Evolutionary conservation across 164 flowering plant genomes (phyloP), one percentile per base, ranked within the genome.

Genomic region (Litsea cubeba): DNA sequence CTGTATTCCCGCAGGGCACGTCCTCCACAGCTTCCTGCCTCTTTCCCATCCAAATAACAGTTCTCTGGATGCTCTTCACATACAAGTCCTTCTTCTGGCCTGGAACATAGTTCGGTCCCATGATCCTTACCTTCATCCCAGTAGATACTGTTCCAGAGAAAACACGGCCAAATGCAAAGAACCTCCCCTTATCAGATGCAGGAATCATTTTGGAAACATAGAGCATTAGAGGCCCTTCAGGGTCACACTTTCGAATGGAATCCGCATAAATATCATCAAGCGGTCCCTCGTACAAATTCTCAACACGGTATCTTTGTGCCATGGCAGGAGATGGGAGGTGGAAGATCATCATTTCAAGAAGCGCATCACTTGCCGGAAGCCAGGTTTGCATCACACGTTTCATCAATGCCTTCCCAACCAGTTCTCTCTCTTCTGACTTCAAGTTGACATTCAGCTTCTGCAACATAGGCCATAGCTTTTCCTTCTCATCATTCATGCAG

Each of bases 31-130:
- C 74, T 68, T 83, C 83, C 18, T 78, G 81, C 81, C 30, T 78
- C 69, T 82, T 80, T 8, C 85, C 85, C 81, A 82, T 82, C 85
- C 80, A 82, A 78, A 82, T 80, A 70, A 78, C 78, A 26, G 83
- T 82, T 60, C 83, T 76, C 46, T 78, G 85, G 25, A 82, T 81
- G 72, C 81, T 78, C 76, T 82, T 78, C 6, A 74, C 74, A 71
- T 82, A 82, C 76, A 80, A 63, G 50, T 80, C 83, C 46, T 81
- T 78, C 79, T 81, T 81, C 77, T 76, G 75, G 3, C 83, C 83
- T 32, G 79, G 83, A 23, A 80, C 78, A 58, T 76, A 82, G 70
- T 80, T 80, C 0, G 83, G 83, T 2, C 83, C 83, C 83, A 81
- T 81, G 51, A 81, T 81, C 50, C 79, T 76, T 25, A 81, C 83